phyloP scores from a whole-genome alignment of 176 grass and related monocot genomes.

The Eragrostis curvula region DNA sequence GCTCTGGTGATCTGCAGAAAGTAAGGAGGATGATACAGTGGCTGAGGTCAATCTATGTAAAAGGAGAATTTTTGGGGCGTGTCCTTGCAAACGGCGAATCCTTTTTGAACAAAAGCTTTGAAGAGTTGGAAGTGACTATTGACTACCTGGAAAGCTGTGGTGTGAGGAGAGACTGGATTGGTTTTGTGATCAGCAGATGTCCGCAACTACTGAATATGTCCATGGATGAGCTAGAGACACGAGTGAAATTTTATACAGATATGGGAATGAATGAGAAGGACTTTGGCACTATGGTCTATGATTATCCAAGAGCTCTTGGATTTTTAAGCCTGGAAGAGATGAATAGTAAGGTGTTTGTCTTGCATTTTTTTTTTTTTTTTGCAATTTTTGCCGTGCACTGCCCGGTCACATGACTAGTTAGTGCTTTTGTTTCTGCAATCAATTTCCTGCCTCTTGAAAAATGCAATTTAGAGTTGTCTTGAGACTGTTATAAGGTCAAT shows the following conservation, averaged over 20 bases:
- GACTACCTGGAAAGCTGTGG: slow-evolving; percentile 62
- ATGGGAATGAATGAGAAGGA: slow-evolving; percentile 90
- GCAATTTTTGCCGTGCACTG: not conserved
- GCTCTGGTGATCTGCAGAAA: slow-evolving; percentile 67
- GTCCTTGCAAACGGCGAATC: slow-evolving; percentile 69
- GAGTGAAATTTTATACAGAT: slow-evolving; percentile 79
- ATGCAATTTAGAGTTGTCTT: not conserved
- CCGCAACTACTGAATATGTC: slow-evolving; percentile 66
- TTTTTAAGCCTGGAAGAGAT: slow-evolving; percentile 90
- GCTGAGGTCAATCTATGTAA: slow-evolving; percentile 86
- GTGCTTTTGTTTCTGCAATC: not conserved
- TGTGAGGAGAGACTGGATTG: slow-evolving; percentile 90
- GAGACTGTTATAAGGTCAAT: not conserved
- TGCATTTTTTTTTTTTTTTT: slow-evolving; percentile 38
- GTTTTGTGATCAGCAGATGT: slow-evolving; percentile 73
- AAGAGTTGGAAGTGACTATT: slow-evolving; percentile 68
- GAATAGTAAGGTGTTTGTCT: slow-evolving; percentile 90
- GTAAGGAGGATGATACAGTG: slow-evolving; percentile 70
- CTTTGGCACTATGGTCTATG: slow-evolving; percentile 91
- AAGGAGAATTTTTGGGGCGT: slow-evolving; percentile 70
- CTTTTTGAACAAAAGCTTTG: slow-evolving; percentile 56
- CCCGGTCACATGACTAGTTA: not conserved
- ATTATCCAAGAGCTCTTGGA: slow-evolving; percentile 89
- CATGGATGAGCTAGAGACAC: slow-evolving; percentile 63
- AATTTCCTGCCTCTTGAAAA: not conserved